These are phyloP conservation scores for Aspergillus affinis DNA, from an alignment of 495 filamentous ascomycete species.

Conservation along the genomic window DNA sequence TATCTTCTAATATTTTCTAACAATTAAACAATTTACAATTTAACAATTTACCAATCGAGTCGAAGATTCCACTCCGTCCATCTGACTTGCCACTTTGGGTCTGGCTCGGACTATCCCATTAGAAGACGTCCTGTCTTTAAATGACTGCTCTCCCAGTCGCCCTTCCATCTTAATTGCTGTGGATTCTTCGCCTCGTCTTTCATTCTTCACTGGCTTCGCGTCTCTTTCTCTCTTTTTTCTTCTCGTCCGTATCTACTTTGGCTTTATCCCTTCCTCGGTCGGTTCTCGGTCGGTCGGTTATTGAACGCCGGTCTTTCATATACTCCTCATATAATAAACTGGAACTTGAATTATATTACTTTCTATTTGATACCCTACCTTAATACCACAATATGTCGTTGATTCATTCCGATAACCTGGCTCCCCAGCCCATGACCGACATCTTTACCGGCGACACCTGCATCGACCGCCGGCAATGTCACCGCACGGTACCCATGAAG, in stretches of 20 bases:
- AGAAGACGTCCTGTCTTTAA: not conserved
- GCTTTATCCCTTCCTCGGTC: not conserved
- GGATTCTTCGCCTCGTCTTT: conserved; percentile 5
- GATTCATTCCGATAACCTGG: conserved; percentile 42
- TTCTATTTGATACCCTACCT: conserved; percentile 12
- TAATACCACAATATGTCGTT: conserved; percentile 38
- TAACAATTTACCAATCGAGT: not conserved
- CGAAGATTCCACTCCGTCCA: not conserved
- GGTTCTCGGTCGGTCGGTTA: not conserved
- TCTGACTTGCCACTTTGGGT: not conserved
- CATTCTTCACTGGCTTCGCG: conserved; percentile 14
- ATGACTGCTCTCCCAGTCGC: conserved; percentile 14
- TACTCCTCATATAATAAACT: not conserved
- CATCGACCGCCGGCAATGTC: conserved; percentile 61
- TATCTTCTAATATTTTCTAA: not conserved
- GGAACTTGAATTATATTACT: conserved; percentile 5
- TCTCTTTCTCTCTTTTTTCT: conserved; percentile 6
- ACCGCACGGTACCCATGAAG: conserved; percentile 64
- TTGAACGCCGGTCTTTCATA: not conserved
- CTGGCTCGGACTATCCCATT: not conserved
- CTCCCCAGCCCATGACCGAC: conserved; percentile 46
- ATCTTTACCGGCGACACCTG: conserved; percentile 58
- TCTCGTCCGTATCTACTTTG: not conserved
- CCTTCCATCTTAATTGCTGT: conserved; percentile 15
- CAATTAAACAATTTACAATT: not conserved